phyloP scores from a whole-genome alignment of 2,329 filamentous ascomycete species.

The Cladosporium sp. region DNA sequence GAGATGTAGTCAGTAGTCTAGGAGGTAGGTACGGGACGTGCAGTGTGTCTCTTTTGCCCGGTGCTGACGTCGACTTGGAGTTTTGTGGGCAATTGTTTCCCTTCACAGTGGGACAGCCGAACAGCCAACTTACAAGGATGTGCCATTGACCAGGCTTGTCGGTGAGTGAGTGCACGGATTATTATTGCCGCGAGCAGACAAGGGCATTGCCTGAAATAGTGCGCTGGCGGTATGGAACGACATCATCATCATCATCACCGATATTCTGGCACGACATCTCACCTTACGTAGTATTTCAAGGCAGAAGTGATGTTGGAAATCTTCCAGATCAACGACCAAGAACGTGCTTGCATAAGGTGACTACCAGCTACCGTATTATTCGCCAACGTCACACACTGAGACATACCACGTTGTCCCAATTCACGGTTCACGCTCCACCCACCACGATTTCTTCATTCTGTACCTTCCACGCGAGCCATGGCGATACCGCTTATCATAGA shows the following conservation, averaged over 20 bases:
- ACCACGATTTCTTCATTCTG: conserved; percentile 3
- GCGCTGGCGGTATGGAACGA: not conserved
- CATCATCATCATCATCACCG: too few species aligned
- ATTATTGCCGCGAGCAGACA: too few species aligned
- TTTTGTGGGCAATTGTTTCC: not conserved
- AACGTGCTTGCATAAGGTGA: not conserved
- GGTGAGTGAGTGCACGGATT: not conserved
- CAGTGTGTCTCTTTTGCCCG: too few species aligned
- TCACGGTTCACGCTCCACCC: not conserved
- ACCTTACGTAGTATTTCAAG: too few species aligned
- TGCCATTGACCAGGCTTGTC: not conserved
- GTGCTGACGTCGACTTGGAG: not conserved
- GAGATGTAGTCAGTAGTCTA: too few species aligned
- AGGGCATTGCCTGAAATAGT: too few species aligned
- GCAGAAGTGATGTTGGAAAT: not conserved
- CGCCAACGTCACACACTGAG: too few species aligned
- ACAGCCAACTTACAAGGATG: conserved; percentile 9
- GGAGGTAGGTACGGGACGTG: too few species aligned
- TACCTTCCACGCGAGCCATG: not conserved
- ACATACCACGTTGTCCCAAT: too few species aligned
- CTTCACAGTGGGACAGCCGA: not conserved
- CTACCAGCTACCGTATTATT: too few species aligned
- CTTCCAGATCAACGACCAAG: not conserved
- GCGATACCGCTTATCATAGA: too few species aligned
- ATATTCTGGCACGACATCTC: too few species aligned